Percentiles rank a stretch among this genome's conserved stretches.
Conservation (phyloP, 2,329 filamentous ascomycete species). For the Corynespora cassiicola region DNA sequence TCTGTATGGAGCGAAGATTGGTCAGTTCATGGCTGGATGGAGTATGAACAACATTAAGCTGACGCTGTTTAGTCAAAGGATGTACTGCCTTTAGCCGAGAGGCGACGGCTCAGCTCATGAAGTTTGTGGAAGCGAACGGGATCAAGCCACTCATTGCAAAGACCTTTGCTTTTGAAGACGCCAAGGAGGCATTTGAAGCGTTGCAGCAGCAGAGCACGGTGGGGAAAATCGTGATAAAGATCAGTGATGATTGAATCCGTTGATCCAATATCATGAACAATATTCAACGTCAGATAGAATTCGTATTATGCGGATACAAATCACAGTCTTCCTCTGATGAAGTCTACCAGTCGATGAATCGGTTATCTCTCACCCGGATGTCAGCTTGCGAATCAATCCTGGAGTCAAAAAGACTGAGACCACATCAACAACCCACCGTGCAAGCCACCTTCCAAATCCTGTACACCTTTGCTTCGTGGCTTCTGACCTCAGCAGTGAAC, state of each 20-base stretch:
- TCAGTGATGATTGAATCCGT: conserved; percentile 15
- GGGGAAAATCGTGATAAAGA: conserved; percentile 29
- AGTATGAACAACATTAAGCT: not conserved
- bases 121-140: conserved; percentile 21
- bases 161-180: conserved; percentile 21
- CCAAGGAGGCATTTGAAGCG: conserved; percentile 22
- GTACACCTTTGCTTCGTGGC: conserved; percentile 27
- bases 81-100: conserved; percentile 23
- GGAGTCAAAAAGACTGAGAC: too few relatives aligned
- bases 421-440: conserved; percentile 23
- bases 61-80: conserved; percentile 22
- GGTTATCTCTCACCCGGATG: too few relatives aligned
- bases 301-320: too few relatives aligned
- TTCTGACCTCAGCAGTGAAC: conserved; percentile 24
- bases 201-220: conserved; percentile 23
- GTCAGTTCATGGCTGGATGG: conserved; percentile 1
- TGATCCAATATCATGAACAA: too few relatives aligned
- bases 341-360: too few relatives aligned
- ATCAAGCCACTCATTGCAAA: conserved; percentile 28
- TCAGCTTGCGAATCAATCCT: too few relatives aligned
- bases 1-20: conserved; percentile 23
- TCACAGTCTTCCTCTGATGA: too few relatives aligned
- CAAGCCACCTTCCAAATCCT: conserved; percentile 23
- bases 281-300: too few relatives aligned
- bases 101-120: conserved; percentile 20